Base-by-base conservation (phyloP, 371 early-diverging fungal species). In the Phascolomyces articulosus region DNA sequence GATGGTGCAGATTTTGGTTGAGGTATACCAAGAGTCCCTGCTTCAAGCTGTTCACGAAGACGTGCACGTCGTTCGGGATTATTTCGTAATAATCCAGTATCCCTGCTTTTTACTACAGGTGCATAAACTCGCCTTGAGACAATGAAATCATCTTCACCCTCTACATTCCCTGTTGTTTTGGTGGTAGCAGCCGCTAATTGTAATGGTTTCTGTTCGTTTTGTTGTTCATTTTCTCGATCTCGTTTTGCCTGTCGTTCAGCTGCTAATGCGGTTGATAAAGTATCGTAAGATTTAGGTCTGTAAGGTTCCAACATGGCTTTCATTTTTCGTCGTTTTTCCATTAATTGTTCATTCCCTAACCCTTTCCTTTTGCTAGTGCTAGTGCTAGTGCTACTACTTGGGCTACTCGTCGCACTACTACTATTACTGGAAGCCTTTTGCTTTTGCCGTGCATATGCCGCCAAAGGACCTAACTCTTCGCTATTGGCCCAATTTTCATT, bases 401-500 rank as follows among this genome's bases (percentile, higher is more conserved):
- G n/a, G n/a, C n/a, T n/a, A n/a, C n/a, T n/a, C n/a, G n/a, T n/a
- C n/a, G n/a, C n/a, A n/a, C n/a, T n/a, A n/a, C n/a, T n/a, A n/a
- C n/a, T n/a, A n/a, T n/a, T n/a, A n/a, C n/a, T n/a, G n/a, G n/a
- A n/a, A n/a, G 8, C n/a, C 0, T 51, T 9, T 20, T 51, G 24
- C 26, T 51, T 51, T 51, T 51, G 44, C 4, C 44, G 2, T 2
- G 51, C n/a, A 24, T 51, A 51, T 7, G 51, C 51, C 15, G 51
- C 51, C 23, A 51, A 24, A 21, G 51, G 51, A 24, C 51, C 51
- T 24, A 51, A 51, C 7, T n/a, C 51, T 23, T 51, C 51, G 24
- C 13, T n/a, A 51, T 51, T 51, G 23, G 23, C 51, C 51, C 51
- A 51, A 24, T 51, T 51, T 24, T 51, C 51, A 24, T 51, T 51